Evolutionary conservation across 2,329 filamentous ascomycete species (phyloP).

Genomic region (Alternaria brassicicola): DNA sequence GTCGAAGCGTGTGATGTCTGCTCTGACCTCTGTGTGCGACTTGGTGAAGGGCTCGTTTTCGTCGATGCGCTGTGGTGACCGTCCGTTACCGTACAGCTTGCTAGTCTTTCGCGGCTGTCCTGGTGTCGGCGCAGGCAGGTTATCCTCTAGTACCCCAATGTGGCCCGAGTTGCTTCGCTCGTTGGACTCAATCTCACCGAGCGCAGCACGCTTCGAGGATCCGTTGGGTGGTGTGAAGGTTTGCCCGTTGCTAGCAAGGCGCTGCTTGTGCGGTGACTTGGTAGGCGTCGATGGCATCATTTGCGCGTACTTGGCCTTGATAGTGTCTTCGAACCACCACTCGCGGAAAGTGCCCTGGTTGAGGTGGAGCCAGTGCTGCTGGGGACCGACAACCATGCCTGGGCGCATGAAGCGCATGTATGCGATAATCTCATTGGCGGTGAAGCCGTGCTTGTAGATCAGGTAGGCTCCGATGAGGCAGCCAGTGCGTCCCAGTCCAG

Average conservation of each 20-base stretch:
- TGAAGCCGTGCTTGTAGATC: constrained; percentile 97
- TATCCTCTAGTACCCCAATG: constrained; percentile 79
- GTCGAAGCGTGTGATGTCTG: constrained; percentile 63
- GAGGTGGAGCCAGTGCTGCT: constrained; percentile 98
- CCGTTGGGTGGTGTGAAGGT: constrained; percentile 85
- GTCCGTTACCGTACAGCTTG: constrained; percentile 69
- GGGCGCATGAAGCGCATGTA: constrained; percentile 99
- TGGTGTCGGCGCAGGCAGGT: constrained; percentile 91
- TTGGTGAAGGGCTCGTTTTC: constrained; percentile 59
- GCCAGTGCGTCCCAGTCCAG: constrained; percentile 90
- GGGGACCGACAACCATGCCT: constrained; percentile 97
- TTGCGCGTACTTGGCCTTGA: constrained; percentile 81
- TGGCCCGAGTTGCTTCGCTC: constrained; percentile 57
- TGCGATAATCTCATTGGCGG: constrained; percentile 93
- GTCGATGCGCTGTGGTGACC: constrained; percentile 49
- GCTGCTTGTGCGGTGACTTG: constrained; percentile 56
- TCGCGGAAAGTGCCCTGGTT: constrained; percentile 98
- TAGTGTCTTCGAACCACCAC: constrained; percentile 84
- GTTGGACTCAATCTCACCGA: constrained; percentile 94
- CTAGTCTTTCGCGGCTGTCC: constrained; percentile 92
- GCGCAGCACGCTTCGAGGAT: constrained; percentile 75
- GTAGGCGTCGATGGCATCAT: constrained; percentile 63
- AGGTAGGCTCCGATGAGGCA: constrained; percentile 97
- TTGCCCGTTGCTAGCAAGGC: constrained; percentile 67
- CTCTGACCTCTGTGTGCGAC: constrained; percentile 64